Conservation (phyloP, 495 filamentous ascomycete species). For the Pyrenopolyporus hunteri region DNA sequence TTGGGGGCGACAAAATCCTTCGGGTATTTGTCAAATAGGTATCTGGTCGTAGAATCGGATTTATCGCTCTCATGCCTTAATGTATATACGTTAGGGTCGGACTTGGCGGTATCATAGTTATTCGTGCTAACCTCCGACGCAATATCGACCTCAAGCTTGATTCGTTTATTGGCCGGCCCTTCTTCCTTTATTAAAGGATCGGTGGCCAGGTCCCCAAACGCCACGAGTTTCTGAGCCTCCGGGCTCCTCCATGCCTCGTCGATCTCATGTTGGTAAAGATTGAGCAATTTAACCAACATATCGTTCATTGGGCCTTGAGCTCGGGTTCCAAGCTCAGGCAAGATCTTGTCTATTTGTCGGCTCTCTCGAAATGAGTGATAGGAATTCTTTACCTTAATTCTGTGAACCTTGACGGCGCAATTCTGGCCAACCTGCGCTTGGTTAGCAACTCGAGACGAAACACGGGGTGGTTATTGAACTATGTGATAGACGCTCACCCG, state of each 20-base stretch:
- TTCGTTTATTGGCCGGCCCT: not conserved
- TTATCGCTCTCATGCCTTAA: constrained; percentile 7
- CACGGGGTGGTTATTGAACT: not conserved
- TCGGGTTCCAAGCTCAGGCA: constrained; percentile 35
- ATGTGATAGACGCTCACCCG: constrained; percentile 25
- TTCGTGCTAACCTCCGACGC: not conserved
- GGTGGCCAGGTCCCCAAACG: constrained; percentile 11
- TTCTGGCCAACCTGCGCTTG: constrained; percentile 35
- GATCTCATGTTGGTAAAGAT: constrained; percentile 36
- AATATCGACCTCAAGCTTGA: not conserved
- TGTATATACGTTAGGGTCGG: no score
- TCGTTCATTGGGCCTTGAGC: constrained; percentile 28
- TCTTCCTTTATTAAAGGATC: not conserved
- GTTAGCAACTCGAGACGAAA: constrained; percentile 13
- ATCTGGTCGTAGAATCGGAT: not conserved
- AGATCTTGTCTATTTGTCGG: constrained; percentile 38
- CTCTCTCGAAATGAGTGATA: constrained; percentile 37
- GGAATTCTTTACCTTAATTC: constrained; percentile 36
- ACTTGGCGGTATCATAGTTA: no score
- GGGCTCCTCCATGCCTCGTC: constrained; percentile 26
- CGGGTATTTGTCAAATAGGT: not conserved
- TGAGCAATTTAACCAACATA: constrained; percentile 29
- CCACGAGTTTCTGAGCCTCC: constrained; percentile 20
- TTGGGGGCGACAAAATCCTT: constrained; percentile 8
- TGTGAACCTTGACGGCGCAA: constrained; percentile 32